Evolutionary conservation across 2,329 filamentous ascomycete species (phyloP), one percentile per base, ranked within the genome.

Genomic region (Camptophora hylomeconis): DNA sequence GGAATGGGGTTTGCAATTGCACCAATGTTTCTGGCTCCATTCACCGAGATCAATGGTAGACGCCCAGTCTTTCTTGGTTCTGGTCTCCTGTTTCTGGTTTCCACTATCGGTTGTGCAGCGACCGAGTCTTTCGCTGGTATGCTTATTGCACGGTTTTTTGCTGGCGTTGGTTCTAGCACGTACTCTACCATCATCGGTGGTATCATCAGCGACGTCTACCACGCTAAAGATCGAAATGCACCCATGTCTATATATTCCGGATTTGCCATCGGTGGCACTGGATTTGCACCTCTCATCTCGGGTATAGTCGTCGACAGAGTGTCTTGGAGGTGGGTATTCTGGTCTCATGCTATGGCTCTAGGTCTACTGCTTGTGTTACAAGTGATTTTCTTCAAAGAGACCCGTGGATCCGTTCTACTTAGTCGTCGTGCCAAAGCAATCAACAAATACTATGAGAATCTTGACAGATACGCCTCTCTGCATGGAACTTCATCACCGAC

Each of bases 121-220:
- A 80, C 82, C 5, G 61, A 64, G 0, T 69, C 69, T 2, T 72
- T 80, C 38, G 69, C 69, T 0, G 82, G 79, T 3, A 79, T 93
- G 67, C 52, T 92, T 1, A 55, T 84, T 2, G 69, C 75, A 0
- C 70, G 86, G 1, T 80, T 93, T 48, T 64, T 89, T 25, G 68
- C 74, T 7, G 86, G 86, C 2, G 71, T 74, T n/a, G 80, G 80
- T 5, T 76, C 28, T 14, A 58, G 54, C 50, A 73, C 69, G 0
- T 92, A 92, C 48, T 83, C 78, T 24, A 89, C 82, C 13, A 86
- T 93, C 67, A 78, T 92, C 0, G 86, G 86, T n/a, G 86, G 86
- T 3, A 80, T 94, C 3, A 77, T 94, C 21, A 78, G 79, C 28
- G 86, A 94, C 47, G 69, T 93, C 34, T 93, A 84, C 57, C 70